Base-by-base conservation (phyloP, 371 early-diverging fungal genomes). In the Cokeromyces recurvatus region DNA sequence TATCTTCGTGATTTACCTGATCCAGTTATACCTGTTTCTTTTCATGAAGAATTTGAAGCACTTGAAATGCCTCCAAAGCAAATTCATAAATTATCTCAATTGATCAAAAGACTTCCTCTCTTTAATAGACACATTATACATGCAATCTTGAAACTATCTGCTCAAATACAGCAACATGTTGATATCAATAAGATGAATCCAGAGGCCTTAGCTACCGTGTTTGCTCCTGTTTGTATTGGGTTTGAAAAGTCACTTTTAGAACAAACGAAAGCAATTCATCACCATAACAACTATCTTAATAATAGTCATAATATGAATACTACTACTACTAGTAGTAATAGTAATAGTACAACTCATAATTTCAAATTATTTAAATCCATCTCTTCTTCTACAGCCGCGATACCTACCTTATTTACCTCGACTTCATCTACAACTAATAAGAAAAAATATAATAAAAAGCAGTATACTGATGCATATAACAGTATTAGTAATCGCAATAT, bases 161-260 rank as follows among this genome's bases (percentile, higher is more conserved):
- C 59, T 0, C 36, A 34, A 15, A 55, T 74, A 2, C 65, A 67
- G 47, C 41, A 55, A 1, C 46, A 64, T 32, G 57, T 45, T 3
- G 23, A 54, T 1, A 12, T 40, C 9, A 74, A 74, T 21, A 55
- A 57, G 55, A 74, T 74, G 74, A 53, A 56, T 20, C 66, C 70
- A 1, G 70, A 74, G 40, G 68, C 74, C 7, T 41, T 74, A 12
- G 70, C 74, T 9, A 60, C 67, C 17, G 68, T 74, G 0, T 53
- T 74, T 29, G 74, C 74, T 6, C 74, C 74, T 12, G 62, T 67
- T 4, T 66, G 67, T 32, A 65, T 68, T 14, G 70, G 70, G 1
- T 61, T 68, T 21, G 70, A 74, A 19, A 62, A 67, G 35, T 58
- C 55, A 3, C 31, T 64, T 2, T 56, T 47, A 35, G 48, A 55